Base-by-base conservation (phyloP, 257 asterid species). In the Nicotiana knightiana region DNA sequence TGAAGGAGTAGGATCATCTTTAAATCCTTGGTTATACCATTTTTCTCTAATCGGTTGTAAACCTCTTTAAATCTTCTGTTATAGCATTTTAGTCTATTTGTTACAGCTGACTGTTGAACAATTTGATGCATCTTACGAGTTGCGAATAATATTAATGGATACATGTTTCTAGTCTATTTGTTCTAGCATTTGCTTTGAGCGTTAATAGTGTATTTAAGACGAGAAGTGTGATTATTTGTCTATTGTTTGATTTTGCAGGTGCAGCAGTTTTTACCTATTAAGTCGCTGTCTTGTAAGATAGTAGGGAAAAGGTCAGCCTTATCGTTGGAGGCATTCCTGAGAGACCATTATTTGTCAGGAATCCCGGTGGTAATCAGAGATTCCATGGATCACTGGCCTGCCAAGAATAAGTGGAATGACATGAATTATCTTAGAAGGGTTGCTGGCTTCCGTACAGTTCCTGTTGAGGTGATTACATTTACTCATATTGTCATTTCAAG, bases 361-460 rank as follows among this genome's bases (percentile, higher is more conserved):
- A 57, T 76, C 79, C 90, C 92, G 0, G 90, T 89, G 85, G 87
- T 96, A 58, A 92, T 94, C 84, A 83, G 93, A 82, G 98, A 91
- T 84, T 88, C 92, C 62, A 92, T 96, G 98, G 86, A 87, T 86
- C 96, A 93, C 84, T 96, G 98, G 98, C 99, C 99, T 9, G 99
- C 99, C 63, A 89, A 62, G 87, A 87, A 85, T 58, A 90, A 87
- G 88, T 94, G 98, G 99, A 90, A 83, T 84, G 93, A 96, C 88
- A 86, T 91, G 89, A 90, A 90, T 87, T 96, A 94, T 87, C 97
- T 96, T 82, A 89, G 88, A 81, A 85, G 84, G 70, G 90, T 92
- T 84, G 98, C 94, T 64, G 98, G 99, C 65, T 93, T 91, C 81
- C 99, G 97, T 55, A 96, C 99, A 3, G 93, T 96, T 85, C 99